Evolutionary conservation across 371 early-diverging fungal species (phyloP).

Genomic region (Capillidium heterosporum): DNA sequence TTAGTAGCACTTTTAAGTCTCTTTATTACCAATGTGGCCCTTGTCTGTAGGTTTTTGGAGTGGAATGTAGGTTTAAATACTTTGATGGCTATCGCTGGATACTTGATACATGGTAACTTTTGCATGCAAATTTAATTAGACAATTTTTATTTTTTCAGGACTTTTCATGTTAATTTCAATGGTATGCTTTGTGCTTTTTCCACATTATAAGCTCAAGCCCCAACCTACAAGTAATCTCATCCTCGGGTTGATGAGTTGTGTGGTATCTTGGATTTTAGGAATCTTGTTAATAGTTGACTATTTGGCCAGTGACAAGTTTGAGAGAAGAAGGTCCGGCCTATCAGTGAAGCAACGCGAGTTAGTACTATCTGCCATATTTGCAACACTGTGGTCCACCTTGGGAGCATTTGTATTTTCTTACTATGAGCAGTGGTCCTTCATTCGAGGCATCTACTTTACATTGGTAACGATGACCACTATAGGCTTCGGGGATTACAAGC

Average conservation of each 20-base stretch:
- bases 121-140: not conserved
- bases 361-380: not conserved
- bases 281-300: not conserved
- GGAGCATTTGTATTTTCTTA: slow-evolving; percentile 1
- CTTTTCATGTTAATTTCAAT: not conserved
- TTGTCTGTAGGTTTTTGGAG: slow-evolving; percentile 4
- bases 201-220: not conserved
- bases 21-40: not conserved
- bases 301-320: not conserved
- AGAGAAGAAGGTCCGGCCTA: not conserved
- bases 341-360: not conserved
- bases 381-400: not conserved
- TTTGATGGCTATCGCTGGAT: not conserved
- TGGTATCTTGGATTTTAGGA: not conserved
- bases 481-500: slow-evolving; percentile 4
- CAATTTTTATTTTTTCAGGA: not conserved
- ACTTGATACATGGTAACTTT: not conserved
- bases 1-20: not conserved
- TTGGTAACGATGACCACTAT: slow-evolving; percentile 6
- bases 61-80: not conserved
- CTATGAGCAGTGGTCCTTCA: not conserved
- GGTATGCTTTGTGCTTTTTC: not conserved
- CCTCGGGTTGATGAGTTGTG: not conserved
- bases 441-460: not conserved
- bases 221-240: not conserved